phyloP scores from a whole-genome alignment of 441 rosid species.

The Croton laevigatus region DNA sequence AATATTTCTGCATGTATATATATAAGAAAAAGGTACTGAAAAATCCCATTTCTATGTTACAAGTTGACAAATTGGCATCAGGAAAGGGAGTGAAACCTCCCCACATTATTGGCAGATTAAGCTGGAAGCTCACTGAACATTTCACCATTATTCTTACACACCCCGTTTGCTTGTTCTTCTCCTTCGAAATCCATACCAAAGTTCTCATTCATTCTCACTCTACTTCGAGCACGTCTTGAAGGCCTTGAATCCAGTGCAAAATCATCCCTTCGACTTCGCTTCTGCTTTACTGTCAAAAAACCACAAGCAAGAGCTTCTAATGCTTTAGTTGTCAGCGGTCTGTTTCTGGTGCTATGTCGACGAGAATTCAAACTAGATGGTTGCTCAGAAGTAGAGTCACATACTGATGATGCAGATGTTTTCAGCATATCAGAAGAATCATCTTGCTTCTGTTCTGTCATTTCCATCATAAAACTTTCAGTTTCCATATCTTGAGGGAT shows the following conservation, averaged over 20 bases:
- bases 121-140: conserved; percentile 18
- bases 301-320: conserved; percentile 47
- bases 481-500: conserved; percentile 28
- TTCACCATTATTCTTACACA: conserved; percentile 17
- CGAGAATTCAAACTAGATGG: conserved; percentile 20
- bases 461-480: conserved; percentile 28
- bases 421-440: conserved; percentile 17
- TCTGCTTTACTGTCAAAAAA: conserved; percentile 35
- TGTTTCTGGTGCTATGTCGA: conserved; percentile 42
- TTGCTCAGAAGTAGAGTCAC: conserved; percentile 25
- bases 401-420: not conserved
- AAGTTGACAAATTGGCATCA: conserved; percentile 7
- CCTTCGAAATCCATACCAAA: conserved; percentile 14
- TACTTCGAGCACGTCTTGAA: conserved; percentile 28
- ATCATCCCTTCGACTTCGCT: conserved; percentile 31
- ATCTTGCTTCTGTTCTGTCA: conserved; percentile 21
- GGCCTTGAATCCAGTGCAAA: conserved; percentile 24
- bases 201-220: conserved; percentile 19
- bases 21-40: not conserved
- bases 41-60: not conserved
- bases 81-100: not conserved
- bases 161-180: conserved; percentile 30
- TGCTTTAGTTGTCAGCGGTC: conserved; percentile 40
- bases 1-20: not conserved
- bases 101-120: not conserved